Percentiles rank a stretch among this genome's conserved stretches.
Conservation (phyloP, 164 flowering plant genomes). For the Annona cherimola region DNA sequence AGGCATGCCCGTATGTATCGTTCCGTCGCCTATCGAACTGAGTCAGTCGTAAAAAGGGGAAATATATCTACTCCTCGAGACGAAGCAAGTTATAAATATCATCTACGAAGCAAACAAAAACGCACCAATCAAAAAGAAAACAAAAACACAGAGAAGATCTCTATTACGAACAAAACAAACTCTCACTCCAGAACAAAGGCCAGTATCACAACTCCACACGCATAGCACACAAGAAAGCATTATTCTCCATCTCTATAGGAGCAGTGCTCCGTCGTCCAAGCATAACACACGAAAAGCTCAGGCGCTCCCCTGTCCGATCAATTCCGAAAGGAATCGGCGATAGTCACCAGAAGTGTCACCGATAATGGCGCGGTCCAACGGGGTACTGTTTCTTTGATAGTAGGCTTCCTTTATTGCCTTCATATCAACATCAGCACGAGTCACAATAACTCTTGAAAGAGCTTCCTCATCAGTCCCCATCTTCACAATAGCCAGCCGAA, state of each 20-base stretch:
- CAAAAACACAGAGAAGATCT: no score
- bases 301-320: slow-evolving; percentile 36
- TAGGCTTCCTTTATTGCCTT: slow-evolving; percentile 60
- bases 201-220: no score
- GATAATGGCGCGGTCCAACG: slow-evolving; percentile 58
- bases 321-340: slow-evolving; percentile 53
- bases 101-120: no score
- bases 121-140: no score
- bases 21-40: no score
- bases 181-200: no score
- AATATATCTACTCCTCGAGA: no score
- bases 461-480: slow-evolving; percentile 73
- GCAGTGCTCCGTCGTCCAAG: background rate
- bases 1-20: no score
- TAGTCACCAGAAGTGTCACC: slow-evolving; percentile 73
- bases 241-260: background rate
- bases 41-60: no score
- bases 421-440: slow-evolving; percentile 81
- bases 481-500: slow-evolving; percentile 50
- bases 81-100: no score
- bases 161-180: no score
- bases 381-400: slow-evolving; percentile 48
- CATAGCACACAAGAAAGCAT: background rate
- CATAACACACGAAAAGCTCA: slow-evolving; percentile 1
- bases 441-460: slow-evolving; percentile 68